Conservation (phyloP, 148 eudicot genomes). For the Talinum fruticosum region DNA sequence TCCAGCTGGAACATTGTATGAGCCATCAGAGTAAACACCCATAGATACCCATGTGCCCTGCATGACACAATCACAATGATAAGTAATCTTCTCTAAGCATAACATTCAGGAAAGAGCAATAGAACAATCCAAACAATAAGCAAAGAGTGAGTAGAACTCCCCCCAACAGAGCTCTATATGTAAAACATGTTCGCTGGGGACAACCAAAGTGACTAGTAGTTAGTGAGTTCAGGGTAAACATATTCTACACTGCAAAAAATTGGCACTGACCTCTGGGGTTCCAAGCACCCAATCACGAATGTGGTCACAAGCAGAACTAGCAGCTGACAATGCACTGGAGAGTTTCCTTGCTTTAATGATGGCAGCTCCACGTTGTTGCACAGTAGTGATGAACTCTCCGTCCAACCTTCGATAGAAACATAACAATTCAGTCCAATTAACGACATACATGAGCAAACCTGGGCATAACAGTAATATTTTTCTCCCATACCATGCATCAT, state of each 20-base stretch:
- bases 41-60: constrained; percentile 97
- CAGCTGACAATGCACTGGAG: constrained; percentile 98
- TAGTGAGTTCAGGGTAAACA: not conserved
- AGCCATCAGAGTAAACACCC: constrained; percentile 99
- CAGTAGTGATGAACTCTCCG: constrained; percentile 80
- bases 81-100: not conserved
- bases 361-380: constrained; percentile 98
- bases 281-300: constrained; percentile 98
- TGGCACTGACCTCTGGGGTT: constrained; percentile 81
- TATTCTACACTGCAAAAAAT: not conserved
- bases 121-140: not conserved
- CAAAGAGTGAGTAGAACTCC: not conserved
- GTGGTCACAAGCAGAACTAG: constrained; percentile 95
- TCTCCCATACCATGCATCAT: constrained; percentile 74
- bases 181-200: not conserved
- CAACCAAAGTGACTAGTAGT: too few species aligned
- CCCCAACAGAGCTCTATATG: not conserved
- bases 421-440: not conserved
- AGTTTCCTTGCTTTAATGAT: constrained; percentile 97
- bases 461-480: not conserved
- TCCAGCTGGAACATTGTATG: constrained; percentile 92
- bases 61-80: not conserved
- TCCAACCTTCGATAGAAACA: constrained; percentile 55
- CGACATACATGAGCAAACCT: not conserved
- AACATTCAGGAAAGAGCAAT: not conserved